A percentile compares a stretch with the other conserved stretches of the same genome.
Conservation (phyloP, 306 rosid species). For the Coriaria nepalensis region DNA sequence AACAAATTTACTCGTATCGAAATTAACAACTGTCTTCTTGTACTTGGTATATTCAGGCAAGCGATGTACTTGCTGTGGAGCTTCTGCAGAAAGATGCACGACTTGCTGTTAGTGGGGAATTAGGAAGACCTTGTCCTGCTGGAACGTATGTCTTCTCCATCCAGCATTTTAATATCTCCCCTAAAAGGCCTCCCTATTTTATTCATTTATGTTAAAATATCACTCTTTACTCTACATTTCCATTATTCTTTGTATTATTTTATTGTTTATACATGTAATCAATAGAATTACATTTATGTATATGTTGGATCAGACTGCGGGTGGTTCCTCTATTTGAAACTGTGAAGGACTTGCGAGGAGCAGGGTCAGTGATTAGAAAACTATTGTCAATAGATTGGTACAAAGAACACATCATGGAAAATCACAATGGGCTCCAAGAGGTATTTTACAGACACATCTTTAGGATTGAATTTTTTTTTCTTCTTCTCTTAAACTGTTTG, state of each 20-base stretch:
- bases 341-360: constrained; percentile 79
- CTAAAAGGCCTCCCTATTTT: constrained; percentile 9
- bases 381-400: constrained; percentile 85
- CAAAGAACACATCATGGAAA: constrained; percentile 54
- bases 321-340: constrained; percentile 97
- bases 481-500: background rate
- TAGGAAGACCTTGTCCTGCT: constrained; percentile 74
- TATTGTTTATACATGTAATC: too few relatives aligned
- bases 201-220: constrained; percentile 2
- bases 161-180: constrained; percentile 3
- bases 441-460: constrained; percentile 19
- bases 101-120: constrained; percentile 68
- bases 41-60: constrained; percentile 48
- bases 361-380: constrained; percentile 75
- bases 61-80: constrained; percentile 95
- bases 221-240: background rate
- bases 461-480: constrained; percentile 4
- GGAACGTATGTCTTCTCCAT: constrained; percentile 60
- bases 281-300: too few relatives aligned
- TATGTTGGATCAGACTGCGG: constrained; percentile 46
- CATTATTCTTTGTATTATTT: background rate
- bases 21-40: constrained; percentile 2
- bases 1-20: background rate
- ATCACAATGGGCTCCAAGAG: constrained; percentile 87
- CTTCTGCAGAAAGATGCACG: constrained; percentile 91